Conservation (phyloP, 2,329 filamentous ascomycete species). For the Penicillium griseofulvum region DNA sequence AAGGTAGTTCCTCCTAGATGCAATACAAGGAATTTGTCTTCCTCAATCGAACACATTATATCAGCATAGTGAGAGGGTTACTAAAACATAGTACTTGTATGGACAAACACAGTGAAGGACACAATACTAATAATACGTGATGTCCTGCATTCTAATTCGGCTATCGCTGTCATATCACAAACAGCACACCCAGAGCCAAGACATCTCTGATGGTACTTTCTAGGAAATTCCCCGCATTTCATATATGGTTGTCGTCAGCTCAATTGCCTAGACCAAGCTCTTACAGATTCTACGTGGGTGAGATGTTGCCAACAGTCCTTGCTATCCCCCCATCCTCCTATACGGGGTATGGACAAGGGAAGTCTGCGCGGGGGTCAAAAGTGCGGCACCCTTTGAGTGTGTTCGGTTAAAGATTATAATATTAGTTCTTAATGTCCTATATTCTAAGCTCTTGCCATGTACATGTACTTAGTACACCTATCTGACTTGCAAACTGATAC, state of each 20-base stretch:
- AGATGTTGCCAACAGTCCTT: not conserved
- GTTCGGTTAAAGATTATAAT: too few species aligned
- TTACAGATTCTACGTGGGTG: not conserved
- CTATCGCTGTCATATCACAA: not conserved
- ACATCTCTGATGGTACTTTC: not conserved
- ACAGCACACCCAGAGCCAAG: not conserved
- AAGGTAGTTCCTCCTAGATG: not conserved
- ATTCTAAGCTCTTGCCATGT: not conserved
- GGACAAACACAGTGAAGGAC: not conserved
- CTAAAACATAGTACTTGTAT: too few species aligned
- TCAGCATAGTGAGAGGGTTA: not conserved
- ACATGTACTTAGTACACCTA: not conserved
- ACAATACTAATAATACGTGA: not conserved
- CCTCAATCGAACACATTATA: not conserved
- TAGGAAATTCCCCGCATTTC: constrained; percentile 1
- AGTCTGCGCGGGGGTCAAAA: not conserved
- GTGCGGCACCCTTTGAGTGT: too few species aligned
- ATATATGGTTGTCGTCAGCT: not conserved
- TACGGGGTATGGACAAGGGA: not conserved
- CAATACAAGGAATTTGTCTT: not conserved
- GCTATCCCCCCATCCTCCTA: not conserved
- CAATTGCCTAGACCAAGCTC: not conserved
- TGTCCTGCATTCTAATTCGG: not conserved
- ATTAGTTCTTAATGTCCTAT: not conserved
- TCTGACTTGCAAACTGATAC: not conserved